Evolutionary conservation across 2,329 filamentous ascomycete species (phyloP), one percentile per base, ranked within the genome.

Genomic region (Venturia carpophila): DNA sequence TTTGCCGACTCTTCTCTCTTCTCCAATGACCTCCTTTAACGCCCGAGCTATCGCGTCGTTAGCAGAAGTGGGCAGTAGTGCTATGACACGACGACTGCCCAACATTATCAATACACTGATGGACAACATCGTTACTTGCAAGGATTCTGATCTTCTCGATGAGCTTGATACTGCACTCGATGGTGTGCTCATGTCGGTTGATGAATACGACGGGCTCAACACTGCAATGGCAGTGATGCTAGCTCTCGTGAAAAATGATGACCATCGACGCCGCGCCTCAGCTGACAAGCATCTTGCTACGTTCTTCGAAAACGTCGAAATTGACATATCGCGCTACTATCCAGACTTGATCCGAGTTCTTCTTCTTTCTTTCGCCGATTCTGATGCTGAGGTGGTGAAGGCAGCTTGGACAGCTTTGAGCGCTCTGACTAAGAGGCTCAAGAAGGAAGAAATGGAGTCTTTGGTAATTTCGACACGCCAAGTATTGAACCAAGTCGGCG

Each of bases 381-480:
- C 85, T 64, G 94, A 97, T 72, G 77, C 78, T 67, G 86, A 88
- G 27, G 93, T 97, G 4, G 89, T 97, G 71, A 95, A 95, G 79
- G 84, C 91, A 56, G 87, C 93, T 27, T 97, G 92, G 92, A 83
- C 86, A 64, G 93, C 92, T 6, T 83, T 99, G 66, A 91, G 80
- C 70, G 90, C 90, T 66, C 88, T 99, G 70, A 97, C 92, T 58
- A 92, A 92, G 75, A 88, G 87, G 70, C 83, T 99, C 67, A 88
- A 88, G 73, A 99, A 99, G 76, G 95, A 99, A 74, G 93, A 97
- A 77, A 97, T 99, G 94, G 95, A 99, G 73, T 87, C 89, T 0
- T 82, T 99, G 58, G 92, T 96, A 21, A 80, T 86, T 64, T 94
- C 93, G 0, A 96, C 93, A 1, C 83, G 93, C 66, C 90, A 95